Evolutionary conservation across 805 yeast species (phyloP).

Genomic region (Lachancea sp.): DNA sequence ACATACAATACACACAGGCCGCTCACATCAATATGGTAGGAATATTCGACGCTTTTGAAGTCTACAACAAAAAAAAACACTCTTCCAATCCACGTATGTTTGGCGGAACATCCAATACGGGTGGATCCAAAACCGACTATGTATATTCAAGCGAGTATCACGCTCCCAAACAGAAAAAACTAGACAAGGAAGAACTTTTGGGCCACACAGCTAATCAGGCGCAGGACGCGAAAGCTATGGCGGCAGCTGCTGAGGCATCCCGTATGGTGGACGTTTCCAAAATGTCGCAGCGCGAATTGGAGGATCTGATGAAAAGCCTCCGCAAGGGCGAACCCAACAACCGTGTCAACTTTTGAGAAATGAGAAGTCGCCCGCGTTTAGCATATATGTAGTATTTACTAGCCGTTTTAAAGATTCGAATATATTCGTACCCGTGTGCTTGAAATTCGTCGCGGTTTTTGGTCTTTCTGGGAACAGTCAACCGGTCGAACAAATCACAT

Average conservation of each 20-base stretch:
- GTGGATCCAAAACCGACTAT: constrained; percentile 11
- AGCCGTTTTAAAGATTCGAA: too few relatives aligned
- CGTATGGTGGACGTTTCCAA: constrained; percentile 15
- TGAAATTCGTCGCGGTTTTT: too few relatives aligned
- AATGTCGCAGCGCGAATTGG: constrained; percentile 16
- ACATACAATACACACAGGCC: not conserved
- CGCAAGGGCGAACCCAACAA: constrained; percentile 20
- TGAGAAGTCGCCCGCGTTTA: too few relatives aligned
- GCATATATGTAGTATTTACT: not conserved
- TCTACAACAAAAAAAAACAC: constrained; percentile 31
- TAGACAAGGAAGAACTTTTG: constrained; percentile 1
- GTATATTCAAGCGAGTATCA: constrained; percentile 14
- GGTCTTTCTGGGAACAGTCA: too few relatives aligned
- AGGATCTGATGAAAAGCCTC: constrained; percentile 12
- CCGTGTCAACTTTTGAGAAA: constrained; percentile 15
- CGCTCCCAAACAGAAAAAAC: constrained; percentile 4
- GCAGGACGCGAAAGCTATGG: not conserved
- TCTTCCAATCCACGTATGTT: constrained; percentile 12
- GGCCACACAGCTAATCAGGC: not conserved
- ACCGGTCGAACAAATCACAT: too few relatives aligned
- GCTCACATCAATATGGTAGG: constrained; percentile 12
- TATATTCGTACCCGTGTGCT: too few relatives aligned
- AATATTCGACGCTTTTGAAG: constrained; percentile 31
- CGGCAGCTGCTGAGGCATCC: constrained; percentile 7
- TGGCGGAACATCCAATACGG: constrained; percentile 11